These are phyloP conservation scores for Hymenotorrendiella dingleyae DNA, from an alignment of 2,329 filamentous ascomycete species.

Conservation along the genomic window DNA sequence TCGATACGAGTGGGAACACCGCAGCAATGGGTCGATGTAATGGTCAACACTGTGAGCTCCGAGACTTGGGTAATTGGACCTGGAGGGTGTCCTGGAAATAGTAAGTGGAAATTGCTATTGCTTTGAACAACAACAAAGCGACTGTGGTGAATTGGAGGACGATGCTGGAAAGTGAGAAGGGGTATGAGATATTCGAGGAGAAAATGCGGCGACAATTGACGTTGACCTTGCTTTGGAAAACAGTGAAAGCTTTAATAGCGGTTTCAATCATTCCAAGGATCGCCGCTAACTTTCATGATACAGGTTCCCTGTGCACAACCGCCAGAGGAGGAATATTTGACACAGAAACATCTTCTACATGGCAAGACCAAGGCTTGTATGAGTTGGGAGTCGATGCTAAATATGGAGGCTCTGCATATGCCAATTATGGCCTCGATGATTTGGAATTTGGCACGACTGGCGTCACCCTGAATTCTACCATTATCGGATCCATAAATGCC, in stretches of 20 bases:
- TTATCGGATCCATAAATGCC: slow-evolving; percentile 44
- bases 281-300: slow-evolving; percentile 10
- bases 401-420: slow-evolving; percentile 54
- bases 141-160: background rate
- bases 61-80: slow-evolving; percentile 64
- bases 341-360: slow-evolving; percentile 47
- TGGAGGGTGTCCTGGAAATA: slow-evolving; percentile 42
- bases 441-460: slow-evolving; percentile 25
- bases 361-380: slow-evolving; percentile 34
- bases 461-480: slow-evolving; percentile 34
- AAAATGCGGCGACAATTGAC: too few species aligned
- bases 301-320: slow-evolving; percentile 46
- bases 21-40: slow-evolving; percentile 46
- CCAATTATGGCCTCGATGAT: slow-evolving; percentile 54
- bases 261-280: background rate
- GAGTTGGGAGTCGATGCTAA: slow-evolving; percentile 52
- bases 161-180: too few species aligned
- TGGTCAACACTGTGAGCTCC: slow-evolving; percentile 62
- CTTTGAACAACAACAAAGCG: background rate
- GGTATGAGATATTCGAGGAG: too few species aligned
- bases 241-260: too few species aligned
- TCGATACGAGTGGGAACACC: slow-evolving; percentile 52
- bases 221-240: too few species aligned
- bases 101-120: slow-evolving; percentile 17
- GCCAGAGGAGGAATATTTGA: slow-evolving; percentile 56